phyloP scores from a whole-genome alignment of 805 yeast species.

The Cyberlindnera euphorbiiphila region DNA sequence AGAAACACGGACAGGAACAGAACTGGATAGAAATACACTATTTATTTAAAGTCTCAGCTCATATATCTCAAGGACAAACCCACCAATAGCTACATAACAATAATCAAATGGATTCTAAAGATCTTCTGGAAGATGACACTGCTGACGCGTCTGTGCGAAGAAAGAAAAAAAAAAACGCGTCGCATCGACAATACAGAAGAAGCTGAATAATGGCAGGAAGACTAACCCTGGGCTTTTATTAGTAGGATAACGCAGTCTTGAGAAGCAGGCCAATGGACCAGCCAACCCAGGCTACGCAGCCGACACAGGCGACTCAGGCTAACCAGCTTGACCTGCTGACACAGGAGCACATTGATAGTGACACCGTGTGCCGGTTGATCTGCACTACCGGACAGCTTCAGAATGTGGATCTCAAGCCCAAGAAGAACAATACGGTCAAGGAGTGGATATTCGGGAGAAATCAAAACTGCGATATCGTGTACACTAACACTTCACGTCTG shows the following conservation, averaged over 20 bases:
- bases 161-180: conserved; percentile 1
- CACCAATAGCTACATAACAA: too few relatives aligned
- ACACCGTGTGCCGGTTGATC: conserved; percentile 51
- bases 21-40: too few relatives aligned
- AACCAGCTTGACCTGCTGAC: conserved; percentile 28
- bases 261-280: conserved; percentile 25
- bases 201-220: too few relatives aligned
- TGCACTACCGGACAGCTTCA: conserved; percentile 57
- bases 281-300: conserved; percentile 39
- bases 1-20: too few relatives aligned
- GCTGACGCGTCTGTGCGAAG: conserved; percentile 1
- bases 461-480: conserved; percentile 54
- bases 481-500: conserved; percentile 58
- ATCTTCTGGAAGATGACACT: too few relatives aligned
- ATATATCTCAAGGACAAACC: too few relatives aligned
- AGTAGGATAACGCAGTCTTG: background rate
- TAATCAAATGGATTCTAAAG: too few relatives aligned
- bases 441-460: conserved; percentile 79
- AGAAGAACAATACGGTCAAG: conserved; percentile 30
- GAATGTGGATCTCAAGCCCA: conserved; percentile 41
- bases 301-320: conserved; percentile 36
- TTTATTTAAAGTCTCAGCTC: too few relatives aligned
- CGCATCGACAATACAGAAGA: background rate
- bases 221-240: too few relatives aligned
- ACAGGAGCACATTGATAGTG: conserved; percentile 36